A percentile compares a stretch with the other conserved stretches of the same genome.
These are phyloP conservation scores for Kluyveromyces marxianus DNA, from an alignment of 1,139 yeast species.

Conservation along the genomic window DNA sequence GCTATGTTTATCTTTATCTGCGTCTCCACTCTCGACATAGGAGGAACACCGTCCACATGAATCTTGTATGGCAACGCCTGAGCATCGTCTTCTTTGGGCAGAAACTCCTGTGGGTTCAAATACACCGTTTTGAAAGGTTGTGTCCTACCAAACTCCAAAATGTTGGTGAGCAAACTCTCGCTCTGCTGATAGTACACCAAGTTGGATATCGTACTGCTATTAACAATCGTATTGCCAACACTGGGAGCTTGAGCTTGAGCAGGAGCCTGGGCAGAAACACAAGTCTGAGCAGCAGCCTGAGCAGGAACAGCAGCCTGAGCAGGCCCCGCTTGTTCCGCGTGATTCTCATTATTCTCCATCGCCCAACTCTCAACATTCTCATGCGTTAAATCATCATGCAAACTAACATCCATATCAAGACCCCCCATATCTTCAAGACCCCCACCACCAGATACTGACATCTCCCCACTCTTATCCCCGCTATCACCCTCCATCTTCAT, in stretches of 20 bases:
- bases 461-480: background rate
- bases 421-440: no score
- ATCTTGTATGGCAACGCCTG: conserved; percentile 51
- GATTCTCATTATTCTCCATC: no score
- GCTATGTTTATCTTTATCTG: conserved; percentile 73
- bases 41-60: conserved; percentile 56
- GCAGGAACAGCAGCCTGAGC: background rate
- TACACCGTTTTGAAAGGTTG: conserved; percentile 17
- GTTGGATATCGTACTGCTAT: background rate
- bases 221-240: background rate
- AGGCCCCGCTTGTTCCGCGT: no score
- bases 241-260: background rate
- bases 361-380: no score
- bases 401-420: no score
- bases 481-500: background rate
- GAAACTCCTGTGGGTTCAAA: conserved; percentile 16
- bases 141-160: conserved; percentile 23
- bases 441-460: background rate
- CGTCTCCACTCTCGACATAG: conserved; percentile 85
- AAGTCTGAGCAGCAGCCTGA: background rate
- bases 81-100: conserved; percentile 22
- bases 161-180: conserved; percentile 14
- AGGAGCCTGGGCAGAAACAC: background rate
- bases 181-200: conserved; percentile 8
- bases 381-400: no score